Base-by-base conservation (phyloP, 2,329 filamentous ascomycete species). In the Mycogone perniciosa region DNA sequence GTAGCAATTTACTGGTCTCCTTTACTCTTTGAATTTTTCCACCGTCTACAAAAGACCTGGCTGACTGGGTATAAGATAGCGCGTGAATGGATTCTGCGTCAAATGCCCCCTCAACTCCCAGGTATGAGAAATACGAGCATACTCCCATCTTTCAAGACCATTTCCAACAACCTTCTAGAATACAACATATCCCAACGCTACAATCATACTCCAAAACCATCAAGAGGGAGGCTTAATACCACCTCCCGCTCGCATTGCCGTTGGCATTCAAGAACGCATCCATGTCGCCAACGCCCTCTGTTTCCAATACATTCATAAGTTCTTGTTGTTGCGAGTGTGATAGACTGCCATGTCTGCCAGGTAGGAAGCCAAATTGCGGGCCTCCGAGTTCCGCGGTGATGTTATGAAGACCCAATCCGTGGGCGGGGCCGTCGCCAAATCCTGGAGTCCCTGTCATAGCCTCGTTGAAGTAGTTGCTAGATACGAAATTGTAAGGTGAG, bases 271-370 rank as follows among this genome's bases (percentile, higher is more conserved):
- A 66, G 50, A 82, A 81, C 10, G 74, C 74, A 56, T 84, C 76
- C 58, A 85, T 84, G 46, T 84, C 81, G 29, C 71, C 72, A 63
- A 84, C 70, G 1, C 82, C 82, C 57, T 85, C 80, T 58, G 74
- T 86, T 66, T 93, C 87, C 33, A 95, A 76, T 44, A 84, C 83
- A 50, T 84, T 82, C 86, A 95, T 89, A 35, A 95, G 73, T 71
- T 95, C 88, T 56, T 85, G 71, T 67, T 93, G 89, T 67, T 95
- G 88, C 61, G 89, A 81, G 56, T 90, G 85, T 53, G 84, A 91
- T 31, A 95, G 72, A 53, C 77, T 87, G 57, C 83, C 89, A 60
- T 81, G 82, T 53, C 76, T 79, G 63, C 79, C 78, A 29, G 71
- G 66, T 3, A 66, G 62, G 53, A 66, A 70, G 41, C 59, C 60